These are phyloP conservation scores for Populus hybrid DNA, from an alignment of 441 rosid species.

Conservation along the genomic window DNA sequence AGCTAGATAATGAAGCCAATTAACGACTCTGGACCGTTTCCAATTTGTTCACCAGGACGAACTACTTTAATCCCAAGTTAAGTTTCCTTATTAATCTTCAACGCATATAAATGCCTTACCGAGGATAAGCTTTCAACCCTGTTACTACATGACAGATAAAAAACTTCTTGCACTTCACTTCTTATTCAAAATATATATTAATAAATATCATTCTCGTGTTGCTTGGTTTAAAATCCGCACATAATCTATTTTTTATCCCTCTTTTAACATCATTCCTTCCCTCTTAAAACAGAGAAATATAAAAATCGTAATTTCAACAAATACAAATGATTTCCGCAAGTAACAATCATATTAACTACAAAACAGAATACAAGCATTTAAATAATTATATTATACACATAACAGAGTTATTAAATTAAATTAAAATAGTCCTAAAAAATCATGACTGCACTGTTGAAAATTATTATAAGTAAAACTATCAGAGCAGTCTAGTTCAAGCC, in stretches of 20 bases:
- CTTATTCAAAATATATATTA: neutral
- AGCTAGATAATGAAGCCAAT: too few species aligned
- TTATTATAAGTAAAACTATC: neutral
- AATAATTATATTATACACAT: neutral
- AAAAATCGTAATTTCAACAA: neutral
- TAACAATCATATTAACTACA: neutral
- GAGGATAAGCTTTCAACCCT: neutral
- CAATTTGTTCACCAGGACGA: neutral
- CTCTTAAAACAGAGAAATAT: too few species aligned
- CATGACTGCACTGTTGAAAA: neutral
- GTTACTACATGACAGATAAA: neutral
- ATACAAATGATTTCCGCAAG: neutral
- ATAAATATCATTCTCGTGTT: neutral
- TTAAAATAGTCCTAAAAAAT: neutral
- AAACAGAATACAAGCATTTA: neutral
- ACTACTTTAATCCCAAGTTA: neutral
- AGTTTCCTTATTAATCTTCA: neutral
- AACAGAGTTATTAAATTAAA: neutral
- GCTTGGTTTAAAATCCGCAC: neutral
- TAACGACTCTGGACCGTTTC: neutral
- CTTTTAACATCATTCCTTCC: neutral
- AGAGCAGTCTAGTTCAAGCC: conserved; percentile 8
- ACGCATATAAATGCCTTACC: neutral
- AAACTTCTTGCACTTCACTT: neutral
- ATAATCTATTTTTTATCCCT: neutral